Evolutionary conservation across 2,329 filamentous ascomycete species (phyloP).

Genomic region (Madurella fahalii): DNA sequence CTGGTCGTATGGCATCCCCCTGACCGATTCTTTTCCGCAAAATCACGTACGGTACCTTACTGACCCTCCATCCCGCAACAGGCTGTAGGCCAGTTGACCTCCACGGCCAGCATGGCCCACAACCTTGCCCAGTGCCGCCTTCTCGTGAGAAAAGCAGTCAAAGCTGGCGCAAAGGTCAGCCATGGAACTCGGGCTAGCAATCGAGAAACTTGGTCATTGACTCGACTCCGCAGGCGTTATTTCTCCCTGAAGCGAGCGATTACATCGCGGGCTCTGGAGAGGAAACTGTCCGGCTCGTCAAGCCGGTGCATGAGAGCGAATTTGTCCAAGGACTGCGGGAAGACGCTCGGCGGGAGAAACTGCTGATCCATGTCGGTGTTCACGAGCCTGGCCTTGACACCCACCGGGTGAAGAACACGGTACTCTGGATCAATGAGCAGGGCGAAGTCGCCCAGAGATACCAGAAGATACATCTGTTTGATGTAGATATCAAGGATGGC

Average conservation of each 20-base stretch:
- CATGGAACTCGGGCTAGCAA: not conserved
- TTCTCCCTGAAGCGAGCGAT: constrained; percentile 88
- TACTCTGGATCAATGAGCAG: constrained; percentile 46
- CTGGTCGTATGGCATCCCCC: not conserved
- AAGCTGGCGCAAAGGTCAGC: constrained; percentile 70
- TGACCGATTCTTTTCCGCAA: not conserved
- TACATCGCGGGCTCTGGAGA: constrained; percentile 71
- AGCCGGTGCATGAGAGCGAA: constrained; percentile 58
- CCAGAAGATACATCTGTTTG: constrained; percentile 90
- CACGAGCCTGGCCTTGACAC: constrained; percentile 57
- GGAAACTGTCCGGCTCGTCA: constrained; percentile 68
- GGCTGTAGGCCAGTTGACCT: constrained; percentile 88
- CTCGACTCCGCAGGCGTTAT: constrained; percentile 45
- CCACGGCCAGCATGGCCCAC: constrained; percentile 69
- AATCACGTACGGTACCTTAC: not conserved
- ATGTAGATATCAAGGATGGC: constrained; percentile 46
- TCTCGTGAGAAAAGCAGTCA: constrained; percentile 68
- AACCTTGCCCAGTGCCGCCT: constrained; percentile 76
- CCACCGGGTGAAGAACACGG: constrained; percentile 48
- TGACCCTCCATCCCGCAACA: constrained; percentile 32
- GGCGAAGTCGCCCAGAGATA: constrained; percentile 53
- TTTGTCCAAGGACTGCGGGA: constrained; percentile 74
- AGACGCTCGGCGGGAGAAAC: constrained; percentile 57
- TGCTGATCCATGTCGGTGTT: constrained; percentile 82
- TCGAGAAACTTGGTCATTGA: constrained; percentile 10